A percentile compares a stretch with the other conserved stretches of the same genome.
Conservation (phyloP, 805 yeast genomes). For the Ogataea angusta region DNA sequence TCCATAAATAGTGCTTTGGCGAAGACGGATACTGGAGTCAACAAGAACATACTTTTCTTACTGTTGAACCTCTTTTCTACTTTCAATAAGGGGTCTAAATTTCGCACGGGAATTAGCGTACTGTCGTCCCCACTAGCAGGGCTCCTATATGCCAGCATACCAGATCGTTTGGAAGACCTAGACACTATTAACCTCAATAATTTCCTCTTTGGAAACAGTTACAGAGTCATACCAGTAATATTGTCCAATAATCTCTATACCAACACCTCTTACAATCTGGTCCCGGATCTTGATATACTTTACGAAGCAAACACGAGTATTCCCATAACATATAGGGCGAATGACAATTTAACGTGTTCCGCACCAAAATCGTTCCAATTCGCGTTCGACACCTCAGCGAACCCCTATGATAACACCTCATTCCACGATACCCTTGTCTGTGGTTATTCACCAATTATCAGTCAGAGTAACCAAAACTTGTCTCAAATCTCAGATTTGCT, state of each 20-base stretch:
- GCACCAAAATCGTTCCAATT: constrained; percentile 15
- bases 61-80: constrained; percentile 36
- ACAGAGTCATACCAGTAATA: constrained; percentile 38
- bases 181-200: constrained; percentile 26
- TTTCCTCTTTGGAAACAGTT: constrained; percentile 34
- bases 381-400: constrained; percentile 36
- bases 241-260: constrained; percentile 26
- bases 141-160: constrained; percentile 1
- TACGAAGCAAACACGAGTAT: constrained; percentile 13
- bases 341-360: background rate
- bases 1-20: constrained; percentile 36
- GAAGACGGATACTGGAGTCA: constrained; percentile 38
- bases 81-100: background rate
- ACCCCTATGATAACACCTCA: constrained; percentile 38
- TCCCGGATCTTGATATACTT: constrained; percentile 11
- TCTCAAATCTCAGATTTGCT: constrained; percentile 32
- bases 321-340: background rate
- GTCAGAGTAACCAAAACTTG: constrained; percentile 30
- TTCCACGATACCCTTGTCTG: constrained; percentile 41
- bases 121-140: constrained; percentile 6
- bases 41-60: constrained; percentile 42
- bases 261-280: constrained; percentile 32
- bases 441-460: constrained; percentile 70
- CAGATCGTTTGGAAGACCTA: background rate
- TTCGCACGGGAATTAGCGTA: constrained; percentile 10